Conservation (phyloP, 345 rosid genomes). For the Laguncularia racemosa region DNA sequence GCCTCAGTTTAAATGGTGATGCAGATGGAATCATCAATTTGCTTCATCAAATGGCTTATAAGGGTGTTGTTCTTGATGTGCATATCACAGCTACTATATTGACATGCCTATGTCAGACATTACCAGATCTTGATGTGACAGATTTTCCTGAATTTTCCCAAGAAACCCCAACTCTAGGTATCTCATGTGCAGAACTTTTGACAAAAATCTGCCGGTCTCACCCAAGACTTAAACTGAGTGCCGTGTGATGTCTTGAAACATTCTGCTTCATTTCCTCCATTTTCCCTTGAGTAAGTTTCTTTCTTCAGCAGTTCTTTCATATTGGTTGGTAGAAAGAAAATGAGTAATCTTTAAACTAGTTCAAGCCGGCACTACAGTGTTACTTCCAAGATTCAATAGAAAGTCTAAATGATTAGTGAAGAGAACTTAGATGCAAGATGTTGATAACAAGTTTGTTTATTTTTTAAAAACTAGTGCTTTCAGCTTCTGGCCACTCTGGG, state of each 20-base stretch:
- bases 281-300: no score
- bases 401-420: no score
- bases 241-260: slow-evolving; percentile 11
- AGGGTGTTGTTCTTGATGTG: slow-evolving; percentile 38
- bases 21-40: slow-evolving; percentile 37
- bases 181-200: slow-evolving; percentile 26
- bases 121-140: slow-evolving; percentile 21
- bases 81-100: slow-evolving; percentile 38
- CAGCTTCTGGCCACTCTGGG: no score
- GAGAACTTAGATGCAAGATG: no score
- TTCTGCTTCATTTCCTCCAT: no score
- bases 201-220: slow-evolving; percentile 13
- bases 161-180: slow-evolving; percentile 15
- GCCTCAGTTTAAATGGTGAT: slow-evolving; percentile 34
- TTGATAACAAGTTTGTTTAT: no score
- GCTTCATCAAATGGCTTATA: slow-evolving; percentile 42
- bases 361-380: no score
- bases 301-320: no score
- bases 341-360: no score
- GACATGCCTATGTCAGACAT: slow-evolving; percentile 39
- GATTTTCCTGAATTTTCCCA: slow-evolving; percentile 37
- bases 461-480: no score
- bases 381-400: no score
- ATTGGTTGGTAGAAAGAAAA: no score
- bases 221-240: slow-evolving; percentile 6